Conservation (phyloP, 257 asterid species). For the Apocynum venetum region DNA sequence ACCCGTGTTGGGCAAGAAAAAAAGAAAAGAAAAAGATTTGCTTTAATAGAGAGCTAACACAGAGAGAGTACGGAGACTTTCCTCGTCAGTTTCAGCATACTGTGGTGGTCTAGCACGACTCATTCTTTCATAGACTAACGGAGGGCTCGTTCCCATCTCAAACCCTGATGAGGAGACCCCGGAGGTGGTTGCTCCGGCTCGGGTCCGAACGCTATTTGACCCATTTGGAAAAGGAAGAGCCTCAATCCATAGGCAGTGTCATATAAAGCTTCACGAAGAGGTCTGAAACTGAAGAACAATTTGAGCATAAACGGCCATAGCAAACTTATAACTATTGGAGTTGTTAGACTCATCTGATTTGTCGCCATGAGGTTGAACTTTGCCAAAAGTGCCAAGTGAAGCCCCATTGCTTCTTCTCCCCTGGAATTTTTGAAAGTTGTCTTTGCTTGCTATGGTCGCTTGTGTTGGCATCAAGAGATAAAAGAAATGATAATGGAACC, state of each 20-base stretch:
- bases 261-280: constrained; percentile 33
- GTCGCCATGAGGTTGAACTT: constrained; percentile 34
- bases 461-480: no score
- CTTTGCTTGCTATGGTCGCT: no score
- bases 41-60: constrained; percentile 38
- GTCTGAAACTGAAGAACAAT: constrained; percentile 36
- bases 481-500: no score
- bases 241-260: constrained; percentile 24
- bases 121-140: constrained; percentile 43
- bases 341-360: constrained; percentile 15
- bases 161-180: constrained; percentile 7
- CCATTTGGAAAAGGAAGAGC: constrained; percentile 54
- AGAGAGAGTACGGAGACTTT: constrained; percentile 44
- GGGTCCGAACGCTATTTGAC: constrained; percentile 35
- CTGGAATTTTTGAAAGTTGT: no score
- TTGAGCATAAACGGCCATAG: constrained; percentile 54
- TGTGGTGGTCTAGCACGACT: constrained; percentile 34
- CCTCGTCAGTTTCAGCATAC: constrained; percentile 36
- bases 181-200: neutral
- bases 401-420: constrained; percentile 29
- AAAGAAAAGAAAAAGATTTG: no score
- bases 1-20: no score
- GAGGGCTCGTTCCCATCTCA: constrained; percentile 59
- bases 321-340: constrained; percentile 34
- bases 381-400: constrained; percentile 36